Conservation (phyloP, 257 asterid species). For the Scutellaria baicalensis region DNA sequence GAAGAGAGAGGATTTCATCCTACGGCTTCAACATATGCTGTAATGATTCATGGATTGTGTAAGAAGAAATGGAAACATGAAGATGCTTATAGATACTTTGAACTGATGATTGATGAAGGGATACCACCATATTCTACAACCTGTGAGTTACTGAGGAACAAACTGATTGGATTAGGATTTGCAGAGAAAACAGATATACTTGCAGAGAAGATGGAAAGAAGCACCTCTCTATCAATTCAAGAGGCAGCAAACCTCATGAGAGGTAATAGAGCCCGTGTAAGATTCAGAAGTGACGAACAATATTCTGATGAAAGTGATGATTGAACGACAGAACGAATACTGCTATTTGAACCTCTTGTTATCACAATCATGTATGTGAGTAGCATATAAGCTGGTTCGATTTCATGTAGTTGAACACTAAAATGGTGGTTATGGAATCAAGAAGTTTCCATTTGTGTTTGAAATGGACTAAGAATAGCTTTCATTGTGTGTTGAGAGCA, state of each 20-base stretch:
- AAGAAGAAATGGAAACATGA: slow-evolving; percentile 67
- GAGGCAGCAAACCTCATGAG: slow-evolving; percentile 53
- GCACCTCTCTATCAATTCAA: slow-evolving; percentile 51
- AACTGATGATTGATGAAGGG: slow-evolving; percentile 90
- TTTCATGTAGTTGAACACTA: too few species aligned
- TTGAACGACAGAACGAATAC: too few species aligned
- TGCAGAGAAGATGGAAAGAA: slow-evolving; percentile 81
- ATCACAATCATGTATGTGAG: too few species aligned
- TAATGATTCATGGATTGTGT: slow-evolving; percentile 85
- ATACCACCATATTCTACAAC: slow-evolving; percentile 64
- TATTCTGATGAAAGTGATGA: slow-evolving; percentile 54
- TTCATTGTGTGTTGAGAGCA: too few species aligned
- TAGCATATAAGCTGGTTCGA: too few species aligned
- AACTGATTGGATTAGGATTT: slow-evolving; percentile 57
- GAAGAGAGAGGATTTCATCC: slow-evolving; percentile 67
- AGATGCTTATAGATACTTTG: slow-evolving; percentile 71
- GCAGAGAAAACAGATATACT: slow-evolving; percentile 61
- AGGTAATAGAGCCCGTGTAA: slow-evolving; percentile 31
- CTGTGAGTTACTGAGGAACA: slow-evolving; percentile 61
- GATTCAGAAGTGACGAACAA: slow-evolving; percentile 31
- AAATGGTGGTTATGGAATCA: too few species aligned
- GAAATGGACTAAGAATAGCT: too few species aligned
- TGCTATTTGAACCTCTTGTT: too few species aligned
- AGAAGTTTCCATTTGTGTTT: too few species aligned
- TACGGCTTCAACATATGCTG: slow-evolving; percentile 71